Percentiles rank a stretch among this genome's conserved stretches.
phyloP scores from a whole-genome alignment of 768 basidiomycete genomes.

The Trametes maxima region DNA sequence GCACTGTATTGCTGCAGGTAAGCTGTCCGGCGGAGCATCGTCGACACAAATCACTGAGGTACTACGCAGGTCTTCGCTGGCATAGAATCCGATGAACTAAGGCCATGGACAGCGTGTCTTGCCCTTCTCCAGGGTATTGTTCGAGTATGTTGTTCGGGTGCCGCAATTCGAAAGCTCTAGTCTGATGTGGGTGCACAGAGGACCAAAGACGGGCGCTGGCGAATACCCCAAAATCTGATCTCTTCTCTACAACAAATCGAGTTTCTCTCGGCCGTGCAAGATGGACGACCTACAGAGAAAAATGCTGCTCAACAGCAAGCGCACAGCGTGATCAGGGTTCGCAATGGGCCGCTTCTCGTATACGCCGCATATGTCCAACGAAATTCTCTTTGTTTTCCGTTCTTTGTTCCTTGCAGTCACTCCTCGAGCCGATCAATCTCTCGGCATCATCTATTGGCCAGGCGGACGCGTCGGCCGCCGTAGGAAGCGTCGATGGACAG shows the following conservation, averaged over 20 bases:
- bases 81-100: conserved; percentile 30
- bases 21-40: conserved; percentile 14
- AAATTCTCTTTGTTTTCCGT: conserved; percentile 27
- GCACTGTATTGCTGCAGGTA: conserved; percentile 51
- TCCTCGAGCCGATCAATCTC: conserved; percentile 26
- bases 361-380: conserved; percentile 32
- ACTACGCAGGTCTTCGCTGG: conserved; percentile 38
- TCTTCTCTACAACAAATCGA: conserved; percentile 24
- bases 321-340: conserved; percentile 36
- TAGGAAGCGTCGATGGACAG: conserved; percentile 16
- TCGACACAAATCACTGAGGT: conserved; percentile 2
- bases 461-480: conserved; percentile 3
- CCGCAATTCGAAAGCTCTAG: not conserved
- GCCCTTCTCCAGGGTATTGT: conserved; percentile 48
- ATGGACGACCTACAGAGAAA: not conserved
- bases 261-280: conserved; percentile 11
- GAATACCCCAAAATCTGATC: conserved; percentile 17
- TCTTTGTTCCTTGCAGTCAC: conserved; percentile 32
- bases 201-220: conserved; percentile 24
- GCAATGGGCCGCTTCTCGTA: conserved; percentile 36
- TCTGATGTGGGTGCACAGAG: conserved; percentile 27
- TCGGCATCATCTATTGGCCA: conserved; percentile 10
- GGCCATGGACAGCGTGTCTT: conserved; percentile 41
- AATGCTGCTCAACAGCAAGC: conserved; percentile 27
- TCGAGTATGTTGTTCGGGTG: conserved; percentile 34